A percentile compares a stretch with the other conserved stretches of the same genome.
Conservation (phyloP, 768 basidiomycete genomes). For the Tylopilus rubrobrunneus region DNA sequence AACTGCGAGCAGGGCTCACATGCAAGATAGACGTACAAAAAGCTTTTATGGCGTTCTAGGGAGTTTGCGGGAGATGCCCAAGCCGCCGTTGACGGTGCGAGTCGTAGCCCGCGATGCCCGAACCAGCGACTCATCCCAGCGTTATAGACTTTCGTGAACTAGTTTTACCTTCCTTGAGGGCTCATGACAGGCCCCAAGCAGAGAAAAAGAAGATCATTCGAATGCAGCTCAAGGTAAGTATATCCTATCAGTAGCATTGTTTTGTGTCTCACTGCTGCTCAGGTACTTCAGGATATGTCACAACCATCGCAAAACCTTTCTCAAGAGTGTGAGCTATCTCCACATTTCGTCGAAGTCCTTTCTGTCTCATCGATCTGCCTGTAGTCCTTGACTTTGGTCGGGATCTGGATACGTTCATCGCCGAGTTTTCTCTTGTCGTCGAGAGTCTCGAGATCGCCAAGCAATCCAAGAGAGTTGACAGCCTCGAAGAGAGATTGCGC, state of each 20-base stretch:
- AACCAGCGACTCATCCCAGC: not conserved
- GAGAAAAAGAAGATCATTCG: constrained; percentile 17
- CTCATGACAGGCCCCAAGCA: not conserved
- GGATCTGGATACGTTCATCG: constrained; percentile 12
- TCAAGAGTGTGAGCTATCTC: constrained; percentile 12
- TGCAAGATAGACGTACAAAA: constrained; percentile 10
- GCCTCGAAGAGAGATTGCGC: not conserved
- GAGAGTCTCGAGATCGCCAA: constrained; percentile 5
- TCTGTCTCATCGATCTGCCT: not conserved
- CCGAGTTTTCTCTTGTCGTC: constrained; percentile 9
- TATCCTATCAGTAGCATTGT: too few relatives aligned
- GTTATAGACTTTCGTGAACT: constrained; percentile 15
- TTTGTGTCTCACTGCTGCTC: not conserved
- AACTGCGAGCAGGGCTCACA: not conserved
- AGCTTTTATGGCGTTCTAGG: constrained; percentile 19
- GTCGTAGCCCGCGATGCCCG: too few relatives aligned
- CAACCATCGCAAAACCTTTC: constrained; percentile 17
- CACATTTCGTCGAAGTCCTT: not conserved
- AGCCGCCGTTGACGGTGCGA: constrained; percentile 14
- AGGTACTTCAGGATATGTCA: constrained; percentile 14
- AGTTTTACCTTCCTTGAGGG: constrained; percentile 14
- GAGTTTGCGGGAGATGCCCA: constrained; percentile 19
- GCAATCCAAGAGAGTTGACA: constrained; percentile 5
- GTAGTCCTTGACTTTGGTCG: constrained; percentile 17
- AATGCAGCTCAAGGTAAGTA: constrained; percentile 12